Conservation (phyloP, 2,329 filamentous ascomycete genomes). For the Juglanconis oblonga region DNA sequence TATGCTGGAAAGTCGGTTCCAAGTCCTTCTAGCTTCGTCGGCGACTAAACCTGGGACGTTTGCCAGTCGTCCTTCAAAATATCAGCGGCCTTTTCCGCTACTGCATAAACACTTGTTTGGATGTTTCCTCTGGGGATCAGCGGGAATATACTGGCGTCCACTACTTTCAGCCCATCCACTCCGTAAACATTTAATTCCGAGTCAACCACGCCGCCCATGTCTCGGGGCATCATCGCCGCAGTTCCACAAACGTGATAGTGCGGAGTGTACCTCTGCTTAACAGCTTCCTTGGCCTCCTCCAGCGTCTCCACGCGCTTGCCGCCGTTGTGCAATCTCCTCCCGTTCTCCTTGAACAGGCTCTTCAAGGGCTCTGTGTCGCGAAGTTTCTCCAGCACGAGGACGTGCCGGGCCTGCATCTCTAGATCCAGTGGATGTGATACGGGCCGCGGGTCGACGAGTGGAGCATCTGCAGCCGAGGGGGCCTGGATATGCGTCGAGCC, state of each 20-base stretch:
- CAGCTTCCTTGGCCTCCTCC: constrained; percentile 8
- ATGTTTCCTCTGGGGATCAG: constrained; percentile 12
- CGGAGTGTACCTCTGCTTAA: not conserved
- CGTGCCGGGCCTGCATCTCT: constrained; percentile 39
- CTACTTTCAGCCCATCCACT: constrained; percentile 4
- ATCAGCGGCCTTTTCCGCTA: constrained; percentile 15
- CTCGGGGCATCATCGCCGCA: constrained; percentile 7
- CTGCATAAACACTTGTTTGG: constrained; percentile 12
- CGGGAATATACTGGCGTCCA: constrained; percentile 14
- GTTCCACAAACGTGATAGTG: constrained; percentile 11
- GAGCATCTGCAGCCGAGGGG: constrained; percentile 35
- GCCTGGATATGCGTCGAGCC: constrained; percentile 53
- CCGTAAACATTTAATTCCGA: constrained; percentile 13
- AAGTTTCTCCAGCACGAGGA: constrained; percentile 38
- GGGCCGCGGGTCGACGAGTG: constrained; percentile 51
- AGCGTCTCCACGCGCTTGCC: constrained; percentile 5
- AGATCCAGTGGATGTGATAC: constrained; percentile 47
- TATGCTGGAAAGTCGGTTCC: too few relatives aligned
- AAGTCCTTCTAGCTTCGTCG: too few relatives aligned
- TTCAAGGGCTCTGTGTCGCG: constrained; percentile 34
- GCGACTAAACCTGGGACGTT: too few relatives aligned
- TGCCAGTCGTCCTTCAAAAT: constrained; percentile 6
- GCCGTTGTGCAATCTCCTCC: constrained; percentile 7
- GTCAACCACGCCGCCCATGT: constrained; percentile 6
- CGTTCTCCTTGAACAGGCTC: constrained; percentile 32